These are phyloP conservation scores for Pleurotus pulmonarius DNA, from an alignment of 768 basidiomycete species.

Conservation along the genomic window DNA sequence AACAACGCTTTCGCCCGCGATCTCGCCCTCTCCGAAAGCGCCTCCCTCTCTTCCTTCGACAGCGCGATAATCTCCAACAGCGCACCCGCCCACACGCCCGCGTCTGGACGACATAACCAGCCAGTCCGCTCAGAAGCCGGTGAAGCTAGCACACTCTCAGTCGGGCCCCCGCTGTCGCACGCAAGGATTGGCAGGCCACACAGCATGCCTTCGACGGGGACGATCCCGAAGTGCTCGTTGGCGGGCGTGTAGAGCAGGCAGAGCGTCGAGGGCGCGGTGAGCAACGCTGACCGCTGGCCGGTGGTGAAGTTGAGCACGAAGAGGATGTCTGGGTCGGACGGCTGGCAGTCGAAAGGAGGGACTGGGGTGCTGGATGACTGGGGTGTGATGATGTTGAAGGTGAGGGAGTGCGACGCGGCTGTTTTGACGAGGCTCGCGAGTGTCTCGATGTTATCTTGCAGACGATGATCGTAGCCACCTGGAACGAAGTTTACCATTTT, in stretches of 20 bases:
- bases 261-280: slow-evolving; percentile 60
- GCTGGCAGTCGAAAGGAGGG: slow-evolving; percentile 38
- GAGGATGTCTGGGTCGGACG: slow-evolving; percentile 55
- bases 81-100: slow-evolving; percentile 67
- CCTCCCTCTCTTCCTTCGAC: slow-evolving; percentile 33
- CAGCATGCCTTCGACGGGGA: slow-evolving; percentile 91
- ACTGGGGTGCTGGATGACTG: slow-evolving; percentile 31
- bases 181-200: slow-evolving; percentile 90
- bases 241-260: slow-evolving; percentile 84
- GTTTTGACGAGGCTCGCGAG: slow-evolving; percentile 60
- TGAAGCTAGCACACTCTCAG: slow-evolving; percentile 65
- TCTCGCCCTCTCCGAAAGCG: slow-evolving; percentile 53
- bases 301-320: slow-evolving; percentile 94
- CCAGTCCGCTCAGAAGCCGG: slow-evolving; percentile 58
- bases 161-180: slow-evolving; percentile 84
- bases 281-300: slow-evolving; percentile 76
- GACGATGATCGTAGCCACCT: slow-evolving; percentile 90
- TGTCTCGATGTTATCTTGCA: slow-evolving; percentile 79
- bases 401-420: slow-evolving; percentile 49
- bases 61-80: slow-evolving; percentile 56
- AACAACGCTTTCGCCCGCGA: slow-evolving; percentile 63
- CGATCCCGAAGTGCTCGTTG: slow-evolving; percentile 98
- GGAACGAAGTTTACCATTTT: background rate
- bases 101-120: slow-evolving; percentile 63
- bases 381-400: slow-evolving; percentile 55